phyloP scores from a whole-genome alignment of 176 grass and related monocot species.

The Bromus sterilis region DNA sequence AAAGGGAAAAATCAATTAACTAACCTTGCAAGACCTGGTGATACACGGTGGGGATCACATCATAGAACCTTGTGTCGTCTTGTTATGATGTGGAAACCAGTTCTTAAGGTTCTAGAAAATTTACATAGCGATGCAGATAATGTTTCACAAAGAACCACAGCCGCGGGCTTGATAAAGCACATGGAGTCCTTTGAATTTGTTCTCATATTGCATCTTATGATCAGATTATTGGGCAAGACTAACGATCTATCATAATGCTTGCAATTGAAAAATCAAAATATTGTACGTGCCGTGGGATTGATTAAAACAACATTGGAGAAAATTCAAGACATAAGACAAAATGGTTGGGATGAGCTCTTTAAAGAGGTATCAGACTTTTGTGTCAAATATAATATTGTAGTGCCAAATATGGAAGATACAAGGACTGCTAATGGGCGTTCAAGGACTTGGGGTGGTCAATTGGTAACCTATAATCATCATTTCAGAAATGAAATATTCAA shows the following conservation, averaged over 20 bases:
- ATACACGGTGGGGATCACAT: not conserved
- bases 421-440: not conserved
- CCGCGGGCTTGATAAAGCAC: not conserved
- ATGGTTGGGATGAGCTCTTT: not conserved
- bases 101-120: not conserved
- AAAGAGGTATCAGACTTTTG: not conserved
- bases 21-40: too few relatives aligned
- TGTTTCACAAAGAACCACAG: not conserved
- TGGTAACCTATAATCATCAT: not conserved
- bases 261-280: not conserved
- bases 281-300: not conserved
- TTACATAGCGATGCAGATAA: not conserved
- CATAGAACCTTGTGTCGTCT: not conserved
- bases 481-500: not conserved
- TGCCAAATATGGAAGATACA: not conserved
- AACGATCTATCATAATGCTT: not conserved
- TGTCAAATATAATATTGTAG: not conserved
- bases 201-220: not conserved
- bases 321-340: not conserved
- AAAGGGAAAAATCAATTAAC: too few relatives aligned
- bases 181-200: not conserved
- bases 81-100: not conserved
- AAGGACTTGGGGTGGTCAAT: not conserved
- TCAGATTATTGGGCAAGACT: not conserved
- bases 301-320: not conserved